Conservation (phyloP, 768 basidiomycete genomes). For the Infundibulicybe gibba region DNA sequence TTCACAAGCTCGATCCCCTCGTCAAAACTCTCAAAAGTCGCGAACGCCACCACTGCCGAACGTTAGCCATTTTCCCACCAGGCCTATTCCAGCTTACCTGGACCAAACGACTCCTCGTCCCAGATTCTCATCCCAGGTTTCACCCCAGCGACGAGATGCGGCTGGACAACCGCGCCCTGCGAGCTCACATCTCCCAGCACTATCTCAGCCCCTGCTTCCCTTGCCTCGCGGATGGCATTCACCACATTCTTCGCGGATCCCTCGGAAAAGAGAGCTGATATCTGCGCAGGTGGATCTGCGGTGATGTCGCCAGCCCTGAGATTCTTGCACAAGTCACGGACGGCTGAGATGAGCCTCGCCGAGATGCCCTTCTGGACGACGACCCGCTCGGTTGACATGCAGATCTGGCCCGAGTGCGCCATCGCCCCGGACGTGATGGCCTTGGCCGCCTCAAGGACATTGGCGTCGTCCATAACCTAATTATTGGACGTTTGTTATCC, state of each 20-base stretch:
- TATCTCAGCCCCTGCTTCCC: conserved; percentile 39
- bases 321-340: conserved; percentile 24
- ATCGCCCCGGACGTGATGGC: conserved; percentile 41
- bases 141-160: conserved; percentile 47
- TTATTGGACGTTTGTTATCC: neutral
- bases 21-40: conserved; percentile 41
- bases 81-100: conserved; percentile 27
- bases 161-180: conserved; percentile 41
- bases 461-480: conserved; percentile 51
- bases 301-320: conserved; percentile 37
- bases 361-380: conserved; percentile 43
- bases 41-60: conserved; percentile 37
- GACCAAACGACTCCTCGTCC: conserved; percentile 62
- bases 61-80: neutral
- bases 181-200: conserved; percentile 38
- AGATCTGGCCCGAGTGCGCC: conserved; percentile 49
- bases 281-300: conserved; percentile 19
- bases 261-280: conserved; percentile 41
- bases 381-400: conserved; percentile 59
- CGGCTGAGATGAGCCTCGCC: conserved; percentile 26
- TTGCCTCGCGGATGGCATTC: conserved; percentile 39
- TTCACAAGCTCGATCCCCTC: conserved; percentile 59
- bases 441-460: conserved; percentile 49
- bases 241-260: conserved; percentile 43
- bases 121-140: conserved; percentile 48